Percentiles rank a stretch among this genome's conserved stretches.
phyloP scores from a whole-genome alignment of 2,329 filamentous ascomycete species.

The Nigrograna mackinnonii region DNA sequence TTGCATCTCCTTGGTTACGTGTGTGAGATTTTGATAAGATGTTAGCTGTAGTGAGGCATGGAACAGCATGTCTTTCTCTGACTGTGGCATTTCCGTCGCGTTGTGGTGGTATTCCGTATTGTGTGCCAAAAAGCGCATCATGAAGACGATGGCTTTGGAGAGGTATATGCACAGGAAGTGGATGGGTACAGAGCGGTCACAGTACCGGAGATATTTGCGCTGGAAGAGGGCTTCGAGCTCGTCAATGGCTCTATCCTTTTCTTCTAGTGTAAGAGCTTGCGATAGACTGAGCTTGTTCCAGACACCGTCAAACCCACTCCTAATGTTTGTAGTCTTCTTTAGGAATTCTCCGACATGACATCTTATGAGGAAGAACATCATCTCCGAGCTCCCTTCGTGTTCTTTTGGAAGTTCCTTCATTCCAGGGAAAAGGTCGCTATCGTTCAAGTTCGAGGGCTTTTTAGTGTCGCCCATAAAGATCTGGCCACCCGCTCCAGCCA shows the following conservation, averaged over 20 bases:
- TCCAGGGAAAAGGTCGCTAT: conserved; percentile 48
- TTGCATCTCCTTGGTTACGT: conserved; percentile 42
- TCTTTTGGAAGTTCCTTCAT: conserved; percentile 49
- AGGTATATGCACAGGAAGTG: conserved; percentile 51
- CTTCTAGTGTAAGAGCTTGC: conserved; percentile 15
- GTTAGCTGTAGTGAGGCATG: conserved; percentile 44
- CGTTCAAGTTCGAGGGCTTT: conserved; percentile 58
- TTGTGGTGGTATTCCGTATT: conserved; percentile 45
- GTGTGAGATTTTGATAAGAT: conserved; percentile 44
- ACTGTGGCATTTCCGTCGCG: conserved; percentile 26
- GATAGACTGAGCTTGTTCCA: conserved; percentile 24
- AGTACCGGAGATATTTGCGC: conserved; percentile 42
- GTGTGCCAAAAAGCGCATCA: conserved; percentile 49
- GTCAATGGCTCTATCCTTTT: conserved; percentile 38
- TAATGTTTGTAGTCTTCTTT: conserved; percentile 13
- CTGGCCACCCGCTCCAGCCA: conserved; percentile 52
- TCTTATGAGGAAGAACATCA: conserved; percentile 52
- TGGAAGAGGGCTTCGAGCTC: conserved; percentile 47
- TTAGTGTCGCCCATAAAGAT: conserved; percentile 52
- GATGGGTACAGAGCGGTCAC: conserved; percentile 41
- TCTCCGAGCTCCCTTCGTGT: conserved; percentile 50
- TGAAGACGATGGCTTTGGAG: conserved; percentile 46
- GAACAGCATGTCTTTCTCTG: conserved; percentile 46
- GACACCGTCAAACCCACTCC: conserved; percentile 22
- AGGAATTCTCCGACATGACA: conserved; percentile 48